Conservation (phyloP, 176 grass and related monocot genomes). For the Oryza australiensis region DNA sequence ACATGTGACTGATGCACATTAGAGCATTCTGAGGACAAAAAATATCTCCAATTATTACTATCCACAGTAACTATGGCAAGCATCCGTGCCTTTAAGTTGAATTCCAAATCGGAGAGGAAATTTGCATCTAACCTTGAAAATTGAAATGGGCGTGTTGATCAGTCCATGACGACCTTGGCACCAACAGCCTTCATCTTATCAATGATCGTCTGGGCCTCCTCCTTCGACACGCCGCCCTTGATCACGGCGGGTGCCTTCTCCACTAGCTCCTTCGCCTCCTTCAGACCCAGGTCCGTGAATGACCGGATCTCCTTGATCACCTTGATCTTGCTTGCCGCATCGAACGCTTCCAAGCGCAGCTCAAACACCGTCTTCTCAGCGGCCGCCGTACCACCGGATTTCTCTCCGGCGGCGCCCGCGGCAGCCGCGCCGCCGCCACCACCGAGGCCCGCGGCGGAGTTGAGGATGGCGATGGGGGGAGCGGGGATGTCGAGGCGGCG, state of each 20-base stretch:
- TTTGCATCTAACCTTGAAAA: slow-evolving; percentile 29
- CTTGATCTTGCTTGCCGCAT: slow-evolving; percentile 94
- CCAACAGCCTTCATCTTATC: slow-evolving; percentile 91
- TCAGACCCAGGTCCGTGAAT: slow-evolving; percentile 86
- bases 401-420: slow-evolving; percentile 25
- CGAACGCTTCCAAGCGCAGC: slow-evolving; percentile 73
- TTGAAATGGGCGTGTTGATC: slow-evolving; percentile 3
- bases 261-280: slow-evolving; percentile 97
- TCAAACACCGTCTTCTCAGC: slow-evolving; percentile 95
- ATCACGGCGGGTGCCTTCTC: slow-evolving; percentile 85
- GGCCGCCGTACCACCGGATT: slow-evolving; percentile 51
- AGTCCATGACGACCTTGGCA: slow-evolving; percentile 84
- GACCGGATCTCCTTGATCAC: slow-evolving; percentile 95
- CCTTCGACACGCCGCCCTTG: slow-evolving; percentile 78
- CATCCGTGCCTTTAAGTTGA: background rate
- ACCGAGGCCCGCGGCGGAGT: slow-evolving; percentile 63
- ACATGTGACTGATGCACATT: too few relatives aligned
- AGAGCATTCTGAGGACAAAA: background rate
- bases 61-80: background rate
- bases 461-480: slow-evolving; percentile 73
- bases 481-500: slow-evolving; percentile 53
- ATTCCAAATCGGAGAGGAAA: background rate
- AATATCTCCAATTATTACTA: too few relatives aligned
- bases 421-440: slow-evolving; percentile 21
- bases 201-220: slow-evolving; percentile 78